phyloP scores from a whole-genome alignment of 2,329 filamentous ascomycete species.

The Aspergillus hiratsukae region DNA sequence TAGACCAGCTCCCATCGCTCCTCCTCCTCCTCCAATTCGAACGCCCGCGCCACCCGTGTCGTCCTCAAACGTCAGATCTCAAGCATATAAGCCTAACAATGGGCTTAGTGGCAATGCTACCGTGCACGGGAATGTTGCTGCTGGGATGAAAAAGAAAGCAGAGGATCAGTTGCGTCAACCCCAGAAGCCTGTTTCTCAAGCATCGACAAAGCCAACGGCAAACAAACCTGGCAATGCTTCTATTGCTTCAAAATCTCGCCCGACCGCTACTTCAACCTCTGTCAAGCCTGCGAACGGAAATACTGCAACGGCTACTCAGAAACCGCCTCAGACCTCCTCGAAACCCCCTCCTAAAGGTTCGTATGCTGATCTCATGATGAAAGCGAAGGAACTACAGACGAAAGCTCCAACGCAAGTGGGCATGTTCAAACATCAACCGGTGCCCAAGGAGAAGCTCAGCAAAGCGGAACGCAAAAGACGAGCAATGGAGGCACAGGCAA shows the following conservation, averaged over 20 bases:
- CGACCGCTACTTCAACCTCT: slow-evolving; percentile 9
- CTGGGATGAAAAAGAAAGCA: slow-evolving; percentile 41
- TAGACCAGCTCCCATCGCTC: slow-evolving; percentile 28
- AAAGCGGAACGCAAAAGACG: slow-evolving; percentile 51
- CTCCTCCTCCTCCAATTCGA: slow-evolving; percentile 16
- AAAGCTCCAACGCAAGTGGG: slow-evolving; percentile 45
- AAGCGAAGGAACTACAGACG: slow-evolving; percentile 52
- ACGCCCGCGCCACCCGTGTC: slow-evolving; percentile 22
- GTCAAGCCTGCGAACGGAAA: slow-evolving; percentile 19
- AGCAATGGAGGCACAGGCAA: slow-evolving; percentile 36
- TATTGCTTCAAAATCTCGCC: slow-evolving; percentile 16
- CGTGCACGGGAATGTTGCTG: slow-evolving; percentile 15
- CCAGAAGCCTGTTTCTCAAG: slow-evolving; percentile 21
- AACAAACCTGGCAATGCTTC: slow-evolving; percentile 15
- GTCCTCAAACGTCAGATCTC: slow-evolving; percentile 18
- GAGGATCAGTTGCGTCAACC: slow-evolving; percentile 34
- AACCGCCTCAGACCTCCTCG: slow-evolving; percentile 20
- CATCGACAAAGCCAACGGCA: slow-evolving; percentile 14
- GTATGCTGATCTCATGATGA: slow-evolving; percentile 56
- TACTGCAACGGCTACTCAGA: slow-evolving; percentile 14
- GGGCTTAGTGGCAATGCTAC: slow-evolving; percentile 11
- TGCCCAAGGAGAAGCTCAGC: slow-evolving; percentile 52
- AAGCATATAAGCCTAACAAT: slow-evolving; percentile 18
- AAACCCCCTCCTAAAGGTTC: slow-evolving; percentile 54
- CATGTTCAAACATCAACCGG: slow-evolving; percentile 53